phyloP scores from a whole-genome alignment of 148 eudicot genomes.

The Tetragonia tetragonoides region DNA sequence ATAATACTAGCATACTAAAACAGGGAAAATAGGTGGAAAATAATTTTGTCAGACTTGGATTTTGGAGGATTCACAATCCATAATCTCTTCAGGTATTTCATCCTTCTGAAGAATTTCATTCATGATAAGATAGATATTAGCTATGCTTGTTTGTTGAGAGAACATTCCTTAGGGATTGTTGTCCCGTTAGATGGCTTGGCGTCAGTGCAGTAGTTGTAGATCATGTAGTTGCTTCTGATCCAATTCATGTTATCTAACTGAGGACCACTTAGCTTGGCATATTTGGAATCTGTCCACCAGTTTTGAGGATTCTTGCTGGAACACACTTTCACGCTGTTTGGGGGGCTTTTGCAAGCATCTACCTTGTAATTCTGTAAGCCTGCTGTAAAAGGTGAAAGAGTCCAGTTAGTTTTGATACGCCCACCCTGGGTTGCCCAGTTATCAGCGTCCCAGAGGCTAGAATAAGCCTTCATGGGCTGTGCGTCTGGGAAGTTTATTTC shows the following conservation, averaged over 20 bases:
- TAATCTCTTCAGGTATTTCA: background rate
- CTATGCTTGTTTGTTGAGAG: background rate
- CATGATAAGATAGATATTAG: background rate
- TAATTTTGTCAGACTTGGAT: background rate
- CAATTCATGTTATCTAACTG: background rate
- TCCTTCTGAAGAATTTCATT: background rate
- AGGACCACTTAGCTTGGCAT: background rate
- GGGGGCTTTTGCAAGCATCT: background rate
- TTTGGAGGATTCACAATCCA: background rate
- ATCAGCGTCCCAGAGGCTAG: conserved; percentile 73
- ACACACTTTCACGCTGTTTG: background rate
- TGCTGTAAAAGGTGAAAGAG: conserved; percentile 41
- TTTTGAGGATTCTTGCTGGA: background rate
- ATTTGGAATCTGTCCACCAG: conserved; percentile 9
- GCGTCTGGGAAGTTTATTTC: conserved; percentile 52
- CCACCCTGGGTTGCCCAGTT: conserved; percentile 78
- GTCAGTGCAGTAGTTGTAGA: background rate
- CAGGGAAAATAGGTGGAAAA: background rate
- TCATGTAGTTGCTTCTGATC: background rate
- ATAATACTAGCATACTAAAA: background rate
- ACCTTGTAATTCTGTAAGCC: background rate
- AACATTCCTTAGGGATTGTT: background rate
- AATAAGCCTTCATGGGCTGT: conserved; percentile 47
- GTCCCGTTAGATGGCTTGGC: background rate
- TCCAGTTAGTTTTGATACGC: conserved; percentile 56